Evolutionary conservation across 1,284 basidiomycete genomes (phyloP), one percentile per base, ranked within the genome.

Genomic region (Rugosomyces carneus): DNA sequence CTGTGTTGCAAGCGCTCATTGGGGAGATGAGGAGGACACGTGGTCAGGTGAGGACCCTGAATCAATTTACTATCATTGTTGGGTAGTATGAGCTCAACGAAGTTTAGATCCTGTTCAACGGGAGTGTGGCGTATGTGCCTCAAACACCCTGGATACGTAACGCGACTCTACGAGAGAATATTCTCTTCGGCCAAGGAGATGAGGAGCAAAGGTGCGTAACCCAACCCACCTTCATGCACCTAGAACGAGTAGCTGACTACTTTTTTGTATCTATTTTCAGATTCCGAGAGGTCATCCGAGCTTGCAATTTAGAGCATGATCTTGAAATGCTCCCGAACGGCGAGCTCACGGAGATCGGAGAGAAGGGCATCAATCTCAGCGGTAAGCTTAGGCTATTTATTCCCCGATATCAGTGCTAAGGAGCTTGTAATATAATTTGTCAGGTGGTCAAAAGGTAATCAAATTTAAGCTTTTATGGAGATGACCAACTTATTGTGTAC

Each of bases 111-210:
- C 60, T 67, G 0, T 81, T 88, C 57, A 77, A 78, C 1, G 83
- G 88, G 5, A 68, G 72, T 0, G 77, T 89, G 0, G 80, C 88
- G 0, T 86, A 90, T 55, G 84, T 84, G 4, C 80, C 84, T 6
- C 89, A 93, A 60, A 73, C 75, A 0, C 73, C 89, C 0, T 93
- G 89, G 86, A 87, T 91, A 54, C 78, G 80, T 66, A 83, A 86
- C 58, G 79, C 81, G 0, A 86, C 83, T 0, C 64, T 90, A 10
- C 70, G 78, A 46, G 75, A 82, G 43, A 86, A 86, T 57, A 71
- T 86, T 44, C 53, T 79, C 0, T 89, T 89, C 57, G 85, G 84
- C 0, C 68, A 74, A 45, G 60, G 70, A 0, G 77, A 77, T 39
- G 72, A 84, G 40, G 75, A 80, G 29, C 60, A 68, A 32, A 71